Evolutionary conservation across 176 grass and related monocot genomes (phyloP).

Genomic region (Carex scoparia): DNA sequence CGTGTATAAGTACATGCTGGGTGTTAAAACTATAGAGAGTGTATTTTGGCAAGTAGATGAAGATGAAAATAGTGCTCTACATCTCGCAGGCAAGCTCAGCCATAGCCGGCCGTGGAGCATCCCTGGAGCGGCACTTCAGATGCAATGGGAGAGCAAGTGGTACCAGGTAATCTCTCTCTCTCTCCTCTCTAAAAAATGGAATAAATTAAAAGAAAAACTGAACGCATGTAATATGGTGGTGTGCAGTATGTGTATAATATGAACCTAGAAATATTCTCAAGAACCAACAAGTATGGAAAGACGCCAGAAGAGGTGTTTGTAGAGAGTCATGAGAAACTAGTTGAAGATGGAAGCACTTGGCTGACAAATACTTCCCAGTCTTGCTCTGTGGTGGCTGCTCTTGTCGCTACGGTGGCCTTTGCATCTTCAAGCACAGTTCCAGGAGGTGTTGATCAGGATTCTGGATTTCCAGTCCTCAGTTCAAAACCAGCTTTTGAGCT

Average conservation of each 20-base stretch:
- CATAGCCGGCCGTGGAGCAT: slow-evolving; percentile 15
- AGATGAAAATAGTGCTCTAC: slow-evolving; percentile 10
- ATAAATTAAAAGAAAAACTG: neutral
- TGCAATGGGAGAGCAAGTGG: slow-evolving; percentile 33
- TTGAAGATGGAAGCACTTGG: neutral
- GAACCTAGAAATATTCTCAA: neutral
- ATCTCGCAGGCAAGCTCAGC: slow-evolving; percentile 12
- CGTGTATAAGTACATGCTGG: neutral
- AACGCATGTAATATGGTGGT: neutral
- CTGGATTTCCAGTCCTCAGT: neutral
- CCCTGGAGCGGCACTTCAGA: slow-evolving; percentile 22
- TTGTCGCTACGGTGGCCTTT: neutral
- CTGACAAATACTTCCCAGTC: slow-evolving; percentile 6
- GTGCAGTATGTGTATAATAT: neutral
- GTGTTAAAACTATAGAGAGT: neutral
- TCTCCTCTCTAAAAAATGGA: neutral
- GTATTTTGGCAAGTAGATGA: slow-evolving; percentile 9
- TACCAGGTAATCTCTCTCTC: slow-evolving; percentile 17
- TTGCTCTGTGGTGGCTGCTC: neutral
- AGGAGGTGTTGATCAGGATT: neutral
- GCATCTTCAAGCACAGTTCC: neutral
- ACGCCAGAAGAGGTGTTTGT: neutral
- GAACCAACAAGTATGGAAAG: neutral
- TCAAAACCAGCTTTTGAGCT: neutral
- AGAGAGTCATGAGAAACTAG: neutral